phyloP scores from a whole-genome alignment of 495 filamentous ascomycete genomes.

The Clavariopsis aquatica region DNA sequence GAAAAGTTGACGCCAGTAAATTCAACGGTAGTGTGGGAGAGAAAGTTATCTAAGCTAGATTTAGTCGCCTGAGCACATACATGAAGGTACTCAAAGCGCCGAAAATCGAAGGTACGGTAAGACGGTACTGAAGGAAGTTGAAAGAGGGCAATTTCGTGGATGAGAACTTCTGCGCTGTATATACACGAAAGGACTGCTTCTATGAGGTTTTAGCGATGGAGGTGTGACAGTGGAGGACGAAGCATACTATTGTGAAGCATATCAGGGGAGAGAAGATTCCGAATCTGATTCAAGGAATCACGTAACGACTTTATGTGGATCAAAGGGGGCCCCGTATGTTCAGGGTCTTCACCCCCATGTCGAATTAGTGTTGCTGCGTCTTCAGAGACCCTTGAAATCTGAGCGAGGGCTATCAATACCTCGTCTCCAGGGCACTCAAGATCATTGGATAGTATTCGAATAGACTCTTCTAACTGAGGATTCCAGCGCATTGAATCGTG shows the following conservation, averaged over 20 bases:
- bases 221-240: neutral
- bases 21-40: neutral
- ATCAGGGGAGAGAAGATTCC: neutral
- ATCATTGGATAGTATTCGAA: neutral
- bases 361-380: constrained; percentile 4
- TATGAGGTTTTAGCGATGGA: neutral
- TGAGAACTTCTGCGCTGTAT: neutral
- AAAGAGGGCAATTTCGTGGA: constrained; percentile 11
- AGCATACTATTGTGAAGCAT: neutral
- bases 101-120: neutral
- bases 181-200: constrained; percentile 5
- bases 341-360: constrained; percentile 5
- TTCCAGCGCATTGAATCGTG: constrained; percentile 10
- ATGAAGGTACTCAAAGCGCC: constrained; percentile 13
- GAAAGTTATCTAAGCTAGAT: constrained; percentile 4
- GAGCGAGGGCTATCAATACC: constrained; percentile 1
- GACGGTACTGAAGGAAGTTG: neutral
- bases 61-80: neutral
- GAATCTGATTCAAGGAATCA: neutral
- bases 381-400: constrained; percentile 7
- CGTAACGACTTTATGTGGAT: constrained; percentile 7
- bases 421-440: neutral
- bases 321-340: neutral
- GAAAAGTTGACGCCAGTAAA: neutral
- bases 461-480: constrained; percentile 10